Evolutionary conservation across 2,329 filamentous ascomycete genomes (phyloP).

Genomic region (Colletotrichum musae): DNA sequence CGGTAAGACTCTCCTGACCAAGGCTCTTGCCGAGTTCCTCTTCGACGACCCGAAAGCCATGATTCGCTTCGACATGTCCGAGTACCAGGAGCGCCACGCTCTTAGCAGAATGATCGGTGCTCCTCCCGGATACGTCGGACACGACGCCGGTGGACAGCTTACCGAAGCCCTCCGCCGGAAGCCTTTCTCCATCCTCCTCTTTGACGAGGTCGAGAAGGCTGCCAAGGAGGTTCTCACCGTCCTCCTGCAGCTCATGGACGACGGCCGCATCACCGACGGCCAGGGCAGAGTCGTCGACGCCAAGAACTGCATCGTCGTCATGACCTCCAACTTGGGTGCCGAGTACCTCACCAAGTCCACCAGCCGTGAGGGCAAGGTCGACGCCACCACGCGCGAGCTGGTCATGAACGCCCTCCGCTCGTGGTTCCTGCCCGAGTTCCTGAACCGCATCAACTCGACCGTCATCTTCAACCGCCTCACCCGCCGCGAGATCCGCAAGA

Average conservation of each 20-base stretch:
- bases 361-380: constrained; percentile 85
- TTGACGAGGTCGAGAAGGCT: constrained; percentile 98
- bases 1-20: constrained; percentile 96
- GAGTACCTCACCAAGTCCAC: constrained; percentile 90
- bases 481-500: constrained; percentile 89
- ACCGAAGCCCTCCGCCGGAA: constrained; percentile 94
- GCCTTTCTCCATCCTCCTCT: constrained; percentile 97
- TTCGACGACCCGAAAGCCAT: constrained; percentile 98
- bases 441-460: constrained; percentile 95
- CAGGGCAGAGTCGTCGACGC: constrained; percentile 96
- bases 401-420: constrained; percentile 92
- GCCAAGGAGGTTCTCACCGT: constrained; percentile 98
- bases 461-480: constrained; percentile 99
- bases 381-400: constrained; percentile 86
- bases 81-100: constrained; percentile 97
- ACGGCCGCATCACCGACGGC: constrained; percentile 97
- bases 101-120: constrained; percentile 98
- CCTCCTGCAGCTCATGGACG: constrained; percentile 98
- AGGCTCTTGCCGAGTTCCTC: constrained; percentile 96
- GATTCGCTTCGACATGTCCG: constrained; percentile 99
- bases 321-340: constrained; percentile 97
- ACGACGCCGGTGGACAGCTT: constrained; percentile 95
- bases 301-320: constrained; percentile 98
- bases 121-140: constrained; percentile 95
- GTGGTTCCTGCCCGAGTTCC: constrained; percentile 98